These are phyloP conservation scores for Tuctoria greenei DNA, from an alignment of 176 grass and related monocot species.

Conservation along the genomic window DNA sequence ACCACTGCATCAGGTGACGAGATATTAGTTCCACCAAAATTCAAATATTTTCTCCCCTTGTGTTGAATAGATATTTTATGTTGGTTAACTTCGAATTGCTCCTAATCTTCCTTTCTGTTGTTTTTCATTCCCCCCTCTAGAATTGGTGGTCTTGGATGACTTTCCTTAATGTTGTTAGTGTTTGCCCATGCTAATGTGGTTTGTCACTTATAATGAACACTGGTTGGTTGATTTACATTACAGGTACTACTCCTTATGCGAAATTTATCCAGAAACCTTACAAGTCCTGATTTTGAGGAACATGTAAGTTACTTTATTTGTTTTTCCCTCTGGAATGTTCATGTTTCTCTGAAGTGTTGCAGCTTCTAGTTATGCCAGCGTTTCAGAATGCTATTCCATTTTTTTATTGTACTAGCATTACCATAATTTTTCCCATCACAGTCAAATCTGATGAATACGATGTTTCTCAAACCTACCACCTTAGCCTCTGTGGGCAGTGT, in stretches of 20 bases:
- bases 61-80: neutral
- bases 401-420: neutral
- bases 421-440: neutral
- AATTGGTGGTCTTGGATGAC: neutral
- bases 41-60: neutral
- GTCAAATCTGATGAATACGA: neutral
- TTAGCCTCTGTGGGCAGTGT: neutral
- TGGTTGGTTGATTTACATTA: constrained; percentile 37
- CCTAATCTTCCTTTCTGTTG: neutral
- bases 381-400: neutral
- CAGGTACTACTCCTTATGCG: constrained; percentile 92
- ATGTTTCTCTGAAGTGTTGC: neutral
- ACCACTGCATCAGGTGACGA: neutral
- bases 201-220: neutral
- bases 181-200: neutral
- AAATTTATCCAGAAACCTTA: constrained; percentile 86
- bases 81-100: constrained; percentile 15
- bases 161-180: neutral
- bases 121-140: neutral
- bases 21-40: neutral
- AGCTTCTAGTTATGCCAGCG: constrained; percentile 3
- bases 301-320: constrained; percentile 60
- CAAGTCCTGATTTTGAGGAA: constrained; percentile 72
- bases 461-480: neutral
- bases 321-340: neutral